Base-by-base conservation (phyloP, 2,329 filamentous ascomycete species). In the Leptoxyphium fumago region DNA sequence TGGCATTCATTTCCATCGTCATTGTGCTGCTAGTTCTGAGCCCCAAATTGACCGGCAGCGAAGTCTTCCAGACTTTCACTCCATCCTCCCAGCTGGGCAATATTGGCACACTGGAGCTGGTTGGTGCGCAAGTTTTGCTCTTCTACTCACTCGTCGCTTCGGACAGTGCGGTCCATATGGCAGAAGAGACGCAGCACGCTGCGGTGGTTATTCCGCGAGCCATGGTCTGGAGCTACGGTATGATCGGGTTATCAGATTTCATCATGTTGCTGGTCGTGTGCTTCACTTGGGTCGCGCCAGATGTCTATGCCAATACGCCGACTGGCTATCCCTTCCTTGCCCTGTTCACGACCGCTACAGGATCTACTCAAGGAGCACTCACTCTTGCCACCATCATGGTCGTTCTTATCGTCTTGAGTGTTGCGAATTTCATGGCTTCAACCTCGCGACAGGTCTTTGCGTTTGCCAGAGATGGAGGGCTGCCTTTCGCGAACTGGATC, bases 401-500 rank as follows among this genome's bases (percentile, higher is more conserved):
- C 50, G 8, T 59, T 50, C 48, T 61, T 50, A 50, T 60, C 45
- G 46, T 64, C 28, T 64, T 68, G 50, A 62, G 61, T 42, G 63
- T 62, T 1, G 54, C 65, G 44, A 61, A 55, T 30, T 57, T 59
- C 15, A 56, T 64, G 21, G 64, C 65, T 2, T 59, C 64, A 0
- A 60, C 64, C 3, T 64, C 63, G 7, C 53, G 61, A 29, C 59
- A 66, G 48, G 52, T 63, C 28, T 59, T 58, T 39, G 56, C 62
- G 1, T 68, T 67, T 43, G 64, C 64, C 26, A 60, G 57, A 43
- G 64, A 62, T 36, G 49, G 54, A 21, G 61, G 57, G 2, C 40
- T 57, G 13, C 60, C 60, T 11, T 64, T 62, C 42, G 50, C 54
- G 5, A n/a, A 30, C 8, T 39, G 10, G 21, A 11, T 36, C 32